Evolutionary conservation across 352 stramenopile species (phyloP).

Genomic region (Phytopythium chamaehyphon): DNA sequence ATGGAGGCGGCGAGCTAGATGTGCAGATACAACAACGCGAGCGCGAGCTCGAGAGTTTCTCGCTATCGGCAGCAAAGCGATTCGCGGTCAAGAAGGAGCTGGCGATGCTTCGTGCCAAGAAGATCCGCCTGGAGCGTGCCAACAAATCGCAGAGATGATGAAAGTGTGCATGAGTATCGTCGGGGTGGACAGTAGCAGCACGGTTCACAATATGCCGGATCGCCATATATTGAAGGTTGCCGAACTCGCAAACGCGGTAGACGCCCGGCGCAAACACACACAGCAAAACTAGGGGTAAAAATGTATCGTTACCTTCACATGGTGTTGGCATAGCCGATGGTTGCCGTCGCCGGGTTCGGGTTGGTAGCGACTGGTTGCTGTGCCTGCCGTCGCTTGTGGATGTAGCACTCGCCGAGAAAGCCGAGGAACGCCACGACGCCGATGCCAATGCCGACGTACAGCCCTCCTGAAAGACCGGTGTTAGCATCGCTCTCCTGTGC

Average conservation of each 20-base stretch:
- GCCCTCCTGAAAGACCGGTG: constrained; percentile 61
- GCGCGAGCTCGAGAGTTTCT: constrained; percentile 51
- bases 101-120: constrained; percentile 56
- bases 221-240: no score
- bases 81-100: constrained; percentile 84
- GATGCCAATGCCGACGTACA: constrained; percentile 71
- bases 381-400: constrained; percentile 65
- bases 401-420: constrained; percentile 66
- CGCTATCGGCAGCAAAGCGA: constrained; percentile 64
- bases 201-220: neutral
- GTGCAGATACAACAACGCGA: constrained; percentile 53
- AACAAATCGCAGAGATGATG: neutral
- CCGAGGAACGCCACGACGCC: constrained; percentile 51
- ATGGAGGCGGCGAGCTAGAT: constrained; percentile 13
- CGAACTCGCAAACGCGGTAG: no score
- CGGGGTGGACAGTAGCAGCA: neutral
- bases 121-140: constrained; percentile 46
- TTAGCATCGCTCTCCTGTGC: constrained; percentile 35
- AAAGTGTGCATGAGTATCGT: neutral
- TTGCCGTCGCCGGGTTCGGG: neutral
- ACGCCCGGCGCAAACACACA: neutral
- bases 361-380: neutral
- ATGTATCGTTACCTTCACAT: constrained; percentile 6
- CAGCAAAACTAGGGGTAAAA: constrained; percentile 6
- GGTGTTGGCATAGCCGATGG: constrained; percentile 7